These are phyloP conservation scores for Periconia sp. DNA, from an alignment of 2,329 filamentous ascomycete species.

Conservation along the genomic window DNA sequence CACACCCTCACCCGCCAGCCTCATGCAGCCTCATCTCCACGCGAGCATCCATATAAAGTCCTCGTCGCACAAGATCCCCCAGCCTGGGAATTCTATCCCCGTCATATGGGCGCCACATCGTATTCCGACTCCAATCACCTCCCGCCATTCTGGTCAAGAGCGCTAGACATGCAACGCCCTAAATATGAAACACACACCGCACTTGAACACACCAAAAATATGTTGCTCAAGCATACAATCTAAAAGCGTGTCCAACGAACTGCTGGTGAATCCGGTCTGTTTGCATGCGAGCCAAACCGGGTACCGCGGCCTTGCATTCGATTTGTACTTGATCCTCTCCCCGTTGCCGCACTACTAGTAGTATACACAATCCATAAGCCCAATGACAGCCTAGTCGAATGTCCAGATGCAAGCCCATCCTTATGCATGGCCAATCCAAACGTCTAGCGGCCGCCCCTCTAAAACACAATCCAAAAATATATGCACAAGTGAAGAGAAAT, in stretches of 20 bases:
- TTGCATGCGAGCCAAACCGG: conserved; percentile 2
- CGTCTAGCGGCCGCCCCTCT: not conserved
- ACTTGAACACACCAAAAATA: conserved; percentile 4
- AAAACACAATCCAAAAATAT: conserved; percentile 2
- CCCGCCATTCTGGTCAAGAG: not conserved
- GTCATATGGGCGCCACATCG: conserved; percentile 3
- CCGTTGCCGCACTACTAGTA: too few species aligned
- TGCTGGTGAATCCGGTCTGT: too few species aligned
- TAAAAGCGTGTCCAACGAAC: not conserved
- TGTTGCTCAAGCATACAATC: not conserved
- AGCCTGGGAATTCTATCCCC: not conserved
- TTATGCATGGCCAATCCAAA: not conserved
- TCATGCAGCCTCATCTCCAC: conserved; percentile 10
- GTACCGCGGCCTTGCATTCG: too few species aligned
- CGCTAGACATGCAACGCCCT: conserved; percentile 3
- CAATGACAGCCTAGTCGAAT: not conserved
- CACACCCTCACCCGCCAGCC: not conserved
- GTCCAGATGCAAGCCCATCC: too few species aligned
- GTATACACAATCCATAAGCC: conserved; percentile 1
- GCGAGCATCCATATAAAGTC: not conserved
- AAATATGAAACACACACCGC: conserved; percentile 8
- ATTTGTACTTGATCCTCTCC: too few species aligned
- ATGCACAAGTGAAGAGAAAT: not conserved
- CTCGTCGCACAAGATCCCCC: conserved; percentile 1
- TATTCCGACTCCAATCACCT: conserved; percentile 3